These are phyloP conservation scores for Chimonanthus salicifolius DNA, from an alignment of 164 flowering plant species.

Conservation along the genomic window DNA sequence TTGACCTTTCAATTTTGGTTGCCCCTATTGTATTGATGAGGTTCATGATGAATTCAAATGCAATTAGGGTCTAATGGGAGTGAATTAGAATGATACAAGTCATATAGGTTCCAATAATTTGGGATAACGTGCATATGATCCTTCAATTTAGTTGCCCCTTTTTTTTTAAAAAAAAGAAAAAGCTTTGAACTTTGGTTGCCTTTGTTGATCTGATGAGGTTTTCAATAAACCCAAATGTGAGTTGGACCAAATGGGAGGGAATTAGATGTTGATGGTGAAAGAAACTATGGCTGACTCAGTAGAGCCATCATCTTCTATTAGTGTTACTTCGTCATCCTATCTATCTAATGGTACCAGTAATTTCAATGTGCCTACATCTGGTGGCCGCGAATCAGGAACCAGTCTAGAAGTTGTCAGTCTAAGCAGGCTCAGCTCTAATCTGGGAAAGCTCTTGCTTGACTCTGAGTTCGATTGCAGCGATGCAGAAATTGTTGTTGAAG, in stretches of 20 bases:
- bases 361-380: slow-evolving; percentile 13
- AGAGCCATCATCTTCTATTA: slow-evolving; percentile 55
- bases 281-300: slow-evolving; percentile 7
- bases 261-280: not conserved
- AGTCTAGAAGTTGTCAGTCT: slow-evolving; percentile 44
- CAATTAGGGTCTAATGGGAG: too few species aligned
- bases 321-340: slow-evolving; percentile 50
- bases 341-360: slow-evolving; percentile 43
- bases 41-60: too few species aligned
- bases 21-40: too few species aligned
- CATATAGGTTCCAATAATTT: too few species aligned
- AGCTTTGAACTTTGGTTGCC: too few species aligned
- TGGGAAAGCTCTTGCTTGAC: slow-evolving; percentile 48
- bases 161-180: too few species aligned
- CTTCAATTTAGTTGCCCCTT: too few species aligned
- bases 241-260: not conserved
- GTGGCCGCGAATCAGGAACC: slow-evolving; percentile 23
- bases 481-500: slow-evolving; percentile 60
- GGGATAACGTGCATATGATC: too few species aligned
- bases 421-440: slow-evolving; percentile 46
- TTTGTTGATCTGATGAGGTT: too few species aligned
- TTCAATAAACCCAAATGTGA: not conserved
- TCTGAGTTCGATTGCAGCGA: slow-evolving; percentile 40
- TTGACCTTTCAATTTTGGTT: too few species aligned
- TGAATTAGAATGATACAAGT: too few species aligned